Base-by-base conservation (phyloP, 2,329 filamentous ascomycete species). In the Paecilomyces formosus region DNA sequence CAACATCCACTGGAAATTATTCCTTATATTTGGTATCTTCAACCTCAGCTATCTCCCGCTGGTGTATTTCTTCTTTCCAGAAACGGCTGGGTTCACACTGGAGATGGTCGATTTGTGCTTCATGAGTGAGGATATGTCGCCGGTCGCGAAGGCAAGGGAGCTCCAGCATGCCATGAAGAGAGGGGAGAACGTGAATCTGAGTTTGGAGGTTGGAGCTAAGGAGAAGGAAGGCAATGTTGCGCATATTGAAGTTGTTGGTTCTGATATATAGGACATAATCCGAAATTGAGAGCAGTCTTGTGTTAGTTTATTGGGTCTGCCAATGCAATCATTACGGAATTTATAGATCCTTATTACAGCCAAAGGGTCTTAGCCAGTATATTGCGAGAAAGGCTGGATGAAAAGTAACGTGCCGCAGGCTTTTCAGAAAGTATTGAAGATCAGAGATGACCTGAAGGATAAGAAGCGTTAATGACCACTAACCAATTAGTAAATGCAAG, bases 41-140 rank as follows among this genome's bases (percentile, higher is more conserved):
- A 61, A 61, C 22, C n/a, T 56, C 3, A 28, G 24, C 12, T 57
- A 56, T 35, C 28, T 60, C 15, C 53, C 58, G 3, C 45, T 60
- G 30, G 28, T 69, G 2, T 70, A 67, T 52, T 56, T 54, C 7
- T 51, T 60, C 28, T 57, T 60, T n/a, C 52, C 55, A 1, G 58
- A 60, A 35, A 58, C 56, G 4, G 51, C 31, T 11, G 54, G 54
- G 13, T 59, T 56, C n/a, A 56, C 28, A 15, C 30, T 59, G 18
- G 57, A 56, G 18, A 55, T 35, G 13, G 57, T 56, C 13, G 57
- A 59, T 35, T 51, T 55, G n/a, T 45, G 53, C 13, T 57, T 60
- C 9, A 57, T 60, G 53, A 50, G 57, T 3, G 55, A 55, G 45
- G 49, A 58, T 7, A 58, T 58, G 13, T 49, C 45, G 3, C 39